A percentile compares a stretch with the other conserved stretches of the same genome.
phyloP scores from a whole-genome alignment of 345 rosid species.

The Acer negundo region DNA sequence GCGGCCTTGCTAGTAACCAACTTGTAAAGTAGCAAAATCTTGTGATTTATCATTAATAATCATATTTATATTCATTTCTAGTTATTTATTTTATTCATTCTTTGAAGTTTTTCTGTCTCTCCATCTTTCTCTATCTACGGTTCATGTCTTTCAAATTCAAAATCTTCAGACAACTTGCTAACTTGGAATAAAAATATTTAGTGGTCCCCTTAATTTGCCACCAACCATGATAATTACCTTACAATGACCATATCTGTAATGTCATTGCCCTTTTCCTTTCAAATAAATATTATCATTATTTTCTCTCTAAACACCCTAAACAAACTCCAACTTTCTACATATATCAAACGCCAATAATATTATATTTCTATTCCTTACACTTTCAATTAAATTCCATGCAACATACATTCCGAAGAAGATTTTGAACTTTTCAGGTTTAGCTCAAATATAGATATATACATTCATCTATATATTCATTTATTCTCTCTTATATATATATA shows the following conservation, averaged over 20 bases:
- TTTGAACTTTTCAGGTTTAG: not conserved
- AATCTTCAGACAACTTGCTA: not conserved
- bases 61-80: too few species aligned
- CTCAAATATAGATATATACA: too few species aligned
- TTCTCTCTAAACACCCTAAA: not conserved
- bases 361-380: not conserved
- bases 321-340: not conserved
- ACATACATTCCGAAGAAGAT: too few species aligned
- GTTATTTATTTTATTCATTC: too few species aligned
- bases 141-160: not conserved
- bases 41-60: too few species aligned
- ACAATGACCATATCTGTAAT: not conserved
- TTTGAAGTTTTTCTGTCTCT: too few species aligned
- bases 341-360: not conserved
- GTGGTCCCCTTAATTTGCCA: slow-evolving; percentile 3
- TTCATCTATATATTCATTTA: too few species aligned
- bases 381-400: not conserved
- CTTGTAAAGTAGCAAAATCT: too few species aligned
- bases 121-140: too few species aligned
- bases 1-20: too few species aligned
- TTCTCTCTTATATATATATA: too few species aligned
- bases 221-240: not conserved
- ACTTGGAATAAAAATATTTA: not conserved
- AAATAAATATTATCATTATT: not conserved
- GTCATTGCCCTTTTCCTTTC: not conserved